Percentiles rank a stretch among this genome's conserved stretches.
phyloP scores from a whole-genome alignment of 140 eudicot species.

The Stevia rebaudiana region DNA sequence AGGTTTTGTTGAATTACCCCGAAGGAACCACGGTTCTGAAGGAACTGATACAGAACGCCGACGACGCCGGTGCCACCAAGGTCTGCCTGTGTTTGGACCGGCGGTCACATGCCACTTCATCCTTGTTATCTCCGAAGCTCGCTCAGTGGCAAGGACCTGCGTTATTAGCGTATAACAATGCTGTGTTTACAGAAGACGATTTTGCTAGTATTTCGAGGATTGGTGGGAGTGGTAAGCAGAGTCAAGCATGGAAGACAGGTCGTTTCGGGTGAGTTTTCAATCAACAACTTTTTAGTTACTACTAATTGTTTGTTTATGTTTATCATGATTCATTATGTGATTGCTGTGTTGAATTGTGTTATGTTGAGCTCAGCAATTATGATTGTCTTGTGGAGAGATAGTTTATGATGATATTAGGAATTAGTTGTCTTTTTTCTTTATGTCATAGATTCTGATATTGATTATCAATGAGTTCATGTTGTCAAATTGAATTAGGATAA shows the following conservation, averaged over 20 bases:
- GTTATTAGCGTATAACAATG: slow-evolving; percentile 74
- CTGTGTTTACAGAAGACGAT: slow-evolving; percentile 85
- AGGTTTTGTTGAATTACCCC: slow-evolving; percentile 80
- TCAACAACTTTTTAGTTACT: neutral
- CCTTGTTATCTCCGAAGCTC: slow-evolving; percentile 52
- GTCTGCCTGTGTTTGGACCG: slow-evolving; percentile 83
- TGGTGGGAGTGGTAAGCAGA: slow-evolving; percentile 82
- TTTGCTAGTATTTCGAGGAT: slow-evolving; percentile 84
- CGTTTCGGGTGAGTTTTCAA: slow-evolving; percentile 67
- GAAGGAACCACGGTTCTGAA: slow-evolving; percentile 92
- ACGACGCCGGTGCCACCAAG: slow-evolving; percentile 93
- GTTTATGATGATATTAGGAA: neutral
- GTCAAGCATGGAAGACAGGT: slow-evolving; percentile 92
- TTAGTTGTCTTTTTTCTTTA: neutral
- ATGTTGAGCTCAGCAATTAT: neutral
- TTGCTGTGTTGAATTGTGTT: slow-evolving; percentile 9
- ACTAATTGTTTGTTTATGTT: neutral
- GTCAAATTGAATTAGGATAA: neutral
- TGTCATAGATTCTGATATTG: neutral
- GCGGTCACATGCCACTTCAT: slow-evolving; percentile 47
- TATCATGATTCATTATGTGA: neutral
- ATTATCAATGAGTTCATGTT: neutral
- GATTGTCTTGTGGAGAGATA: slow-evolving; percentile 3
- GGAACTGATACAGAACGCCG: slow-evolving; percentile 94
- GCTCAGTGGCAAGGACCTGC: slow-evolving; percentile 98